Conservation (phyloP, 768 basidiomycete genomes). For the Suillus subluteus region DNA sequence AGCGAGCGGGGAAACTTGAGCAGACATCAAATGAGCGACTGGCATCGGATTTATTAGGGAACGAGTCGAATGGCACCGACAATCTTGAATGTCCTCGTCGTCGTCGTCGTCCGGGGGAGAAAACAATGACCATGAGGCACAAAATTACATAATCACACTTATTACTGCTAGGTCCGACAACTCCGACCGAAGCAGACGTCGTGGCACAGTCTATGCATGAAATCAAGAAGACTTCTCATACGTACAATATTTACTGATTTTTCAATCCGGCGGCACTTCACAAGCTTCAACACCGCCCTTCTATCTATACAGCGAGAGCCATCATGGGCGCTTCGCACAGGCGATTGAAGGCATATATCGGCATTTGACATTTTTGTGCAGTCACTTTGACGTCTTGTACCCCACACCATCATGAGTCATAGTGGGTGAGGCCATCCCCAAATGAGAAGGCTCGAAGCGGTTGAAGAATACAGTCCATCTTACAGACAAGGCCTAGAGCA, state of each 20-base stretch:
- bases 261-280: not conserved
- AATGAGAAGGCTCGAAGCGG: not conserved
- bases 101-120: not conserved
- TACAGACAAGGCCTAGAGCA: not conserved
- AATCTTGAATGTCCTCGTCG: slow-evolving; percentile 3
- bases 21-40: slow-evolving; percentile 52
- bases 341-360: not conserved
- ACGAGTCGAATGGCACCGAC: slow-evolving; percentile 2
- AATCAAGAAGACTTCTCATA: slow-evolving; percentile 1
- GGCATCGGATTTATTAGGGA: slow-evolving; percentile 39
- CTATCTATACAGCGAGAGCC: not conserved
- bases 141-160: not conserved
- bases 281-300: not conserved
- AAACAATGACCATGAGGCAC: not conserved
- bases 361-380: not conserved
- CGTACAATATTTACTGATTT: not conserved
- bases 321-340: not conserved
- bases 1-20: slow-evolving; percentile 56
- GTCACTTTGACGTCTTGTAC: not conserved
- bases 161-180: slow-evolving; percentile 2
- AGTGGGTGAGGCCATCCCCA: not conserved
- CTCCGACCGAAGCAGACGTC: not conserved
- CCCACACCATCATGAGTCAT: not conserved
- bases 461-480: not conserved
- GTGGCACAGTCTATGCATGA: not conserved